Percentiles rank a stretch among this genome's conserved stretches.
Evolutionary conservation across 148 eudicot genomes (phyloP).

Genomic region (Camellia sinensis): DNA sequence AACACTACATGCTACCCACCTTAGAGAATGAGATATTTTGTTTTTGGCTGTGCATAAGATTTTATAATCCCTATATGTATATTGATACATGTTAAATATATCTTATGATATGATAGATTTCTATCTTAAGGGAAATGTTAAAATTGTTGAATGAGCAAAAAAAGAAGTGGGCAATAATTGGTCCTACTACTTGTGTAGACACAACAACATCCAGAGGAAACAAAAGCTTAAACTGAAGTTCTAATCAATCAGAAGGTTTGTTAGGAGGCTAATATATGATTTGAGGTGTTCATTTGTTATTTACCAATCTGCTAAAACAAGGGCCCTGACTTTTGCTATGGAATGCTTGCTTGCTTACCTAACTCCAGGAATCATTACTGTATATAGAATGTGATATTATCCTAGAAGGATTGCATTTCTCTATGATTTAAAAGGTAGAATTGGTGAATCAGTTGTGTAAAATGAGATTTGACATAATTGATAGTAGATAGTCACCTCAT

Average conservation of each 20-base stretch:
- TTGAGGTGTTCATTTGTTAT: neutral
- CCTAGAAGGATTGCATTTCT: neutral
- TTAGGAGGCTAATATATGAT: neutral
- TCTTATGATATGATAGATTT: neutral
- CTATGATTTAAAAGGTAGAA: neutral
- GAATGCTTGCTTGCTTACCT: neutral
- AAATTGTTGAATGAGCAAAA: neutral
- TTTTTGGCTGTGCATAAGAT: neutral
- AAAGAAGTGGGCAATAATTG: neutral
- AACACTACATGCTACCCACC: neutral
- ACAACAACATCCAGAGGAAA: neutral
- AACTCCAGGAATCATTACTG: neutral
- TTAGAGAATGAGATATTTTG: neutral
- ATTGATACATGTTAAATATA: neutral
- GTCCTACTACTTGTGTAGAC: neutral
- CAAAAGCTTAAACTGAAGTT: neutral
- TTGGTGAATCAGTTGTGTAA: neutral
- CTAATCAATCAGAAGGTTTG: neutral
- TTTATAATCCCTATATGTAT: neutral
- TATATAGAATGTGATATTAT: neutral
- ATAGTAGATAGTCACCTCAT: slow-evolving; percentile 43
- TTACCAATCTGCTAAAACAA: neutral
- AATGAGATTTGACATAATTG: neutral
- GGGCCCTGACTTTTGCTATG: neutral
- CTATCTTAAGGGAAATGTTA: neutral